Evolutionary conservation across 768 basidiomycete genomes (phyloP), one percentile per base, ranked within the genome.

Genomic region (Mycena crocata): DNA sequence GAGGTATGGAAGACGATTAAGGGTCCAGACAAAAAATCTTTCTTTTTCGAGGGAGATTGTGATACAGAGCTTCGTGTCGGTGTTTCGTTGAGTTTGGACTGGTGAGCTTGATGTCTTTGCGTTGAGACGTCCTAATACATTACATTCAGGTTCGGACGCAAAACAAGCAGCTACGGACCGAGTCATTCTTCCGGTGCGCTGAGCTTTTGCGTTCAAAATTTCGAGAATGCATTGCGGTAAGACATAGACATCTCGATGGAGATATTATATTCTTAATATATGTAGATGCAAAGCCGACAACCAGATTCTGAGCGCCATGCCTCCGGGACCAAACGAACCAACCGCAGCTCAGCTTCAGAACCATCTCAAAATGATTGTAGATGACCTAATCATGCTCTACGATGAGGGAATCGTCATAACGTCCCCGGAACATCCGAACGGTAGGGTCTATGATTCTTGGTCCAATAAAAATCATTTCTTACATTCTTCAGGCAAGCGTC

Each of bases 281-380:
- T 60, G 19, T 50, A 55, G 65, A 12, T 62, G 67, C 24, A n/a
- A 42, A 2, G 46, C 62, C 1, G 51, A 64, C 2, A 73, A 75
- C 40, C 58, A 75, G 1, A 51, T 74, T 8, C 35, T 76, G 0
- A 31, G 54, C 3, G 51, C 32, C 10, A 67, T 73, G 9, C 64
- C 68, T 0, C 75, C 77, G 5, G 77, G 78, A 3, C 77, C 77
- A 1, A 73, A 50, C 1, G 78, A 79, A 40, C 78, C 77, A 5
- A 74, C 63, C 7, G 55, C 63, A 7, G 63, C 69, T 3, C 70
- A 78, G 35, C 65, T 78, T 8, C 78, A 78, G 57, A 40, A 74
- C 13, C 71, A 70, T 26, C 28, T 78, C 0, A 69, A 63, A 34
- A 52, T 74, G 12, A 59, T 76, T 45, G 75, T 78, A 0, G 74